These are phyloP conservation scores for Quercus alba DNA, from an alignment of 306 rosid species.

Conservation along the genomic window DNA sequence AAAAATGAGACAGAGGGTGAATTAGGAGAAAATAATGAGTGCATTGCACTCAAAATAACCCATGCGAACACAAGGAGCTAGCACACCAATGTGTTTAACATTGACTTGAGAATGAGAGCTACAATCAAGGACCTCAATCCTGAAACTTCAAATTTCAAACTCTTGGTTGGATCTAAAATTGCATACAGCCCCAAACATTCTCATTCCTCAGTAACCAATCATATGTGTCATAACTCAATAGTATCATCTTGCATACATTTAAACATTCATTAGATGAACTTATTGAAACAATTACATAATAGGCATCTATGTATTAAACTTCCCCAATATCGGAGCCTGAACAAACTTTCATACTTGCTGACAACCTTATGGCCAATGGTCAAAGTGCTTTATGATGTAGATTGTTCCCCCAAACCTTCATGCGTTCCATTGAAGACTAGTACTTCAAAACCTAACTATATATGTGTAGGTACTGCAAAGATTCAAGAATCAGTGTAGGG, in stretches of 20 bases:
- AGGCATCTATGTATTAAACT: background rate
- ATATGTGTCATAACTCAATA: background rate
- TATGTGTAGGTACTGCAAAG: background rate
- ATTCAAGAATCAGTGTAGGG: background rate
- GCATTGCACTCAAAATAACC: background rate
- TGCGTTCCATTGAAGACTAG: background rate
- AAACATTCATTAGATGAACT: background rate
- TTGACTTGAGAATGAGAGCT: background rate
- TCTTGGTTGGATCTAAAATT: background rate
- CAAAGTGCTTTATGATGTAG: background rate
- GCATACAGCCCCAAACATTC: background rate
- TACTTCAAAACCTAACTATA: background rate
- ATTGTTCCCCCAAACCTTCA: background rate
- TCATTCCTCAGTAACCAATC: conserved; percentile 5
- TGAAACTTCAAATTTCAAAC: conserved; percentile 1
- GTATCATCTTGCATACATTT: conserved; percentile 12
- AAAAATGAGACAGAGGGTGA: no score
- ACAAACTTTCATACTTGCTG: background rate
- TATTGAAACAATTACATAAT: background rate
- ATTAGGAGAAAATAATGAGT: no score
- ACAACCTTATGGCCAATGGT: background rate
- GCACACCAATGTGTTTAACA: background rate
- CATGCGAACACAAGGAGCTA: background rate
- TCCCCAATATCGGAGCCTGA: background rate
- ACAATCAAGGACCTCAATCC: background rate